These are phyloP conservation scores for Boletus sp. DNA, from an alignment of 1,284 basidiomycete species.

Conservation along the genomic window DNA sequence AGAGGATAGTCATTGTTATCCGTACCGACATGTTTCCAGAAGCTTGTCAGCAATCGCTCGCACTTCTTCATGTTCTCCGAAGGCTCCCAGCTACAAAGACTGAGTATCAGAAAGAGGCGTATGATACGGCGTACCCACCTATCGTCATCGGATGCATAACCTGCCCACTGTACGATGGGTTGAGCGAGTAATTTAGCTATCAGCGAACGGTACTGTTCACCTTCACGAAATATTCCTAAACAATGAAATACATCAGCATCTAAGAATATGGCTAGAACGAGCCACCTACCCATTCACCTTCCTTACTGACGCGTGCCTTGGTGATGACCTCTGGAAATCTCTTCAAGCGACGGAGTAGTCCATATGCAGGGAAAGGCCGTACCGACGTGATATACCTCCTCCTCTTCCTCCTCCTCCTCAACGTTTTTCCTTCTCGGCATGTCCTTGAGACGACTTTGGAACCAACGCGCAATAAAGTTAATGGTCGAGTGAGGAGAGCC, in stretches of 20 bases:
- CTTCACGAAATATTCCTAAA: slow-evolving; percentile 60
- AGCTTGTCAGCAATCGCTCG: slow-evolving; percentile 50
- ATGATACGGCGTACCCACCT: slow-evolving; percentile 34
- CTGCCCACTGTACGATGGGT: slow-evolving; percentile 42
- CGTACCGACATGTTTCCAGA: slow-evolving; percentile 59
- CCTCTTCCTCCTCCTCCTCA: slow-evolving; percentile 18
- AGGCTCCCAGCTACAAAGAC: slow-evolving; percentile 59
- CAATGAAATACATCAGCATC: background rate
- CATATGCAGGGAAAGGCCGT: slow-evolving; percentile 10
- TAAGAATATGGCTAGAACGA: background rate
- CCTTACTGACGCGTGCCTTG: slow-evolving; percentile 43
- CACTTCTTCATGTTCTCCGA: slow-evolving; percentile 51
- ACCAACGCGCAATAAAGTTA: background rate
- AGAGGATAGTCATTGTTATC: slow-evolving; percentile 51
- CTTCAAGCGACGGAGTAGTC: background rate
- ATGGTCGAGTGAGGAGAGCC: background rate
- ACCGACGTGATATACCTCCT: slow-evolving; percentile 54
- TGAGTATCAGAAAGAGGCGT: background rate
- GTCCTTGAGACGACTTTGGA: background rate
- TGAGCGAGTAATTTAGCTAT: slow-evolving; percentile 8
- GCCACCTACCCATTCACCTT: slow-evolving; percentile 42
- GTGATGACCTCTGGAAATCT: slow-evolving; percentile 48
- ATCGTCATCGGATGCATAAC: slow-evolving; percentile 46
- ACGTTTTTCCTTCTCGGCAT: slow-evolving; percentile 31
- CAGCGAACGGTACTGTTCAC: slow-evolving; percentile 29